Evolutionary conservation across 1,284 basidiomycete genomes (phyloP), one percentile per base, ranked within the genome.

Genomic region (Testicularia cyperi): DNA sequence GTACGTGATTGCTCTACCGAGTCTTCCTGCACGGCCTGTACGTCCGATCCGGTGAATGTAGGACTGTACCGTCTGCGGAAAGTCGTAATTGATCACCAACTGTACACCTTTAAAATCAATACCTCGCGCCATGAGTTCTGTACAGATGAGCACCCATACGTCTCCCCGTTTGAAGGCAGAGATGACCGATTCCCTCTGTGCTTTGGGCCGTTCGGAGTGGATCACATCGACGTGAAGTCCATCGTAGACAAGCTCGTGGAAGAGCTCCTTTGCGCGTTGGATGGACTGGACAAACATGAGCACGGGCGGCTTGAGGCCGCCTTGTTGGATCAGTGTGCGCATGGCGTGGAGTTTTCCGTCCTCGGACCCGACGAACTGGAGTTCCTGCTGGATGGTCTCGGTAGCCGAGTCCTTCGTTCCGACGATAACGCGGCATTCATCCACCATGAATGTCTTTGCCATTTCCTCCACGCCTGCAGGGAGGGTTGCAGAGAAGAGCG

Each of bases 31-130:
- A 47, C 94, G 85, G 15, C 94, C 94, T 1, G 94, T 97, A 48
- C 95, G 86, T 83, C 89, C 94, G 48, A 98, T 95, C 20, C 94
- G 83, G 78, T 98, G 94, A 24, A 98, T 84, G 73, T 98, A 98
- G 68, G 86, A 90, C 77, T 95, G 91, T 2, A 94, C 87, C 14
- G 44, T 65, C 44, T 74, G 73, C 2, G 75, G 68, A 22, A 73
- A 65, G 16, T 67, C 64, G 72, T 92, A 96, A 78, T 96, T 98
- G 76, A 98, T 87, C 10, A 98, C 92, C 66, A 96, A 86, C 57
- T 68, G 57, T 31, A 98, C 86, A 12, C 92, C 92, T 76, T 89
- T 88, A 80, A 98, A 97, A 75, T 98, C 94, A 85, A 98, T 92
- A 4, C 94, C 95, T 61, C 95, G 83, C 10, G 90, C 91, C 86